These are phyloP conservation scores for Paecilomyces fulvus DNA, from an alignment of 2,329 filamentous ascomycete genomes.

Conservation along the genomic window DNA sequence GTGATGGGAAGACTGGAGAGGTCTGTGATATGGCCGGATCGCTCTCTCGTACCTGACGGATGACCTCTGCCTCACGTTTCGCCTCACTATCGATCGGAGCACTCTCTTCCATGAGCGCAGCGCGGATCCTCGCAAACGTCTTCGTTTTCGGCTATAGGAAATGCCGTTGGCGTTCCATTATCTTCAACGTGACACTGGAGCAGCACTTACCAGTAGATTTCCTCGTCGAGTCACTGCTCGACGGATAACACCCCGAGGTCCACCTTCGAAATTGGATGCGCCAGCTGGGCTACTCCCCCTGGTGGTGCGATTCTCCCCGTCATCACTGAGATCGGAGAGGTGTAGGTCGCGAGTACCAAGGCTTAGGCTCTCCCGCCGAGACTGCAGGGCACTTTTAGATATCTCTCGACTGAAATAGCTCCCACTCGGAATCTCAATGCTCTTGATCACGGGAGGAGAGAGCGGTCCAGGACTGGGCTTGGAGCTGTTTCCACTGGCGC, in stretches of 20 bases:
- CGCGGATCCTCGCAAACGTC: conserved; percentile 85
- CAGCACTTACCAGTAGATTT: conserved; percentile 66
- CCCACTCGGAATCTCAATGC: conserved; percentile 43
- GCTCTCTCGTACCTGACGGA: conserved; percentile 87
- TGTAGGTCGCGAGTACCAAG: conserved; percentile 84
- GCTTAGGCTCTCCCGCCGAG: conserved; percentile 78
- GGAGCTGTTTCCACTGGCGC: conserved; percentile 61
- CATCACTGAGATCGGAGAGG: conserved; percentile 70
- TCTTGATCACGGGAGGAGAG: conserved; percentile 62
- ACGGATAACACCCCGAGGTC: conserved; percentile 67
- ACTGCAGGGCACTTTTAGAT: conserved; percentile 39
- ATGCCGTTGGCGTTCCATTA: conserved; percentile 11
- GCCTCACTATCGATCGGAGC: conserved; percentile 83
- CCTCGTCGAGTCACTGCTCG: conserved; percentile 77
- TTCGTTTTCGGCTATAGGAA: conserved; percentile 76
- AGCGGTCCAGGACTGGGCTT: conserved; percentile 62
- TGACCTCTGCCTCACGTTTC: conserved; percentile 85
- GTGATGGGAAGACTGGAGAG: conserved; percentile 41
- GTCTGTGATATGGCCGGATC: conserved; percentile 54
- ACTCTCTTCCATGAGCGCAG: conserved; percentile 78
- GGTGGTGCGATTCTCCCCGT: conserved; percentile 49
- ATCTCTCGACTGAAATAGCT: conserved; percentile 49
- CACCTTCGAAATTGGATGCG: conserved; percentile 37
- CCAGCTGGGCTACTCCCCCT: conserved; percentile 28
- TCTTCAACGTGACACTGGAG: background rate